Base-by-base conservation (phyloP, 176 grass and related monocot genomes). In the Oryza punctata region DNA sequence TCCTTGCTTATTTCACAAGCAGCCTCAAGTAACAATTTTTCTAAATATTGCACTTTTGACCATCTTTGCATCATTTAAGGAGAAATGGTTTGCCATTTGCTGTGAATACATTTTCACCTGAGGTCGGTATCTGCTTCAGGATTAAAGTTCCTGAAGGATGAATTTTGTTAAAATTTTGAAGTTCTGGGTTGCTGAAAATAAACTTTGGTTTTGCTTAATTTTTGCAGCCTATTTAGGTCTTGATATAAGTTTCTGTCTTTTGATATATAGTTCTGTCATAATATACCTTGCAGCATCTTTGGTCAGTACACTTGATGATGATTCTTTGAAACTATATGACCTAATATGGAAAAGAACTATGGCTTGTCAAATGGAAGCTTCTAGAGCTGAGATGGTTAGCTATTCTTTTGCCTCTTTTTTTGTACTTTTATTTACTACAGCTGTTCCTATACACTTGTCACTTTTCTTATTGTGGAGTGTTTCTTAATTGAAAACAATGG, bases 291-390 rank as follows among this genome's bases (percentile, higher is more conserved):
- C 85, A 98, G 96, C 91, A 87, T 90, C 91, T 88, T 91, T 98
- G 87, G 82, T 81, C 73, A 87, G 91, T 81, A 75, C 90, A 77
- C 93, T 98, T 24, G 89, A 95, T 68, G 93, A 93, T 81, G 96
- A 94, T 84, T 93, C 85, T 83, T 80, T 98, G 28, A 95, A 95
- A 82, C 69, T 98, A 67, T 98, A 98, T 64, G 70, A 89, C 80
- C 89, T 98, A 80, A 95, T 98, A 81, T 98, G 96, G 96, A 91
- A 82, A 82, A 92, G 91, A 77, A 89, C 96, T 10, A 92, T 95
- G 89, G 87, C 91, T 63, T 98, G 91, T 85, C 96, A 98, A 88
- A 98, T 95, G 96, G 93, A 98, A 84, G 79, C 93, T 92, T 78
- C 89, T 63, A 89, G 63, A 88, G 90, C 67, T 77, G 79, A 98